Conservation (phyloP, 371 early-diverging fungal genomes). For the Haplosporangium sp. region DNA sequence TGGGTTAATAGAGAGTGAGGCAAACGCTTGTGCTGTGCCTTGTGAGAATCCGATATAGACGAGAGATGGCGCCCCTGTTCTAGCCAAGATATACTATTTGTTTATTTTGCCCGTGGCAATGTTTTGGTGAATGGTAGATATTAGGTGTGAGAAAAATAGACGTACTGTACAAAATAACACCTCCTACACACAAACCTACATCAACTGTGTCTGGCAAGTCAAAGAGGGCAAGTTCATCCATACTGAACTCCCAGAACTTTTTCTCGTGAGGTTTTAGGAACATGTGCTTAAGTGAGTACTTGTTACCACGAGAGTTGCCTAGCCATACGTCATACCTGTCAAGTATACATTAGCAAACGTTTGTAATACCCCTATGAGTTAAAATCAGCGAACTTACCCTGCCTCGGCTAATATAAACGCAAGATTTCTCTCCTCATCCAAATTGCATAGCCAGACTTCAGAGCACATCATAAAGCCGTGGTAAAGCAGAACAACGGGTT, state of each 20-base stretch:
- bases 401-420: conserved; percentile 81
- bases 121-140: not conserved
- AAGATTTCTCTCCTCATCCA: conserved; percentile 74
- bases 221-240: conserved; percentile 90
- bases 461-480: conserved; percentile 96
- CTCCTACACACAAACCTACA: conserved; percentile 53
- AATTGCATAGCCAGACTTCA: conserved; percentile 91
- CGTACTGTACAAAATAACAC: not conserved
- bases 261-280: conserved; percentile 73
- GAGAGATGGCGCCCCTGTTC: conserved; percentile 81
- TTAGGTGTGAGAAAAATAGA: not conserved
- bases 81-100: conserved; percentile 81
- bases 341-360: not conserved
- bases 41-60: conserved; percentile 97
- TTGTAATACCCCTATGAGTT: too few relatives aligned
- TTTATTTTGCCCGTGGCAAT: not conserved
- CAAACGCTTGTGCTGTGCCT: conserved; percentile 94
- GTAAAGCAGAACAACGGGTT: conserved; percentile 92
- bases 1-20: conserved; percentile 85
- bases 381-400: conserved; percentile 58
- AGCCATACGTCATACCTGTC: conserved; percentile 94
- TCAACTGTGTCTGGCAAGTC: conserved; percentile 92
- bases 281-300: conserved; percentile 91
- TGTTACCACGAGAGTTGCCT: conserved; percentile 96
- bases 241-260: conserved; percentile 93